These are phyloP conservation scores for Moesziomyces parantarcticus DNA, from an alignment of 1,284 basidiomycete genomes.

Conservation along the genomic window DNA sequence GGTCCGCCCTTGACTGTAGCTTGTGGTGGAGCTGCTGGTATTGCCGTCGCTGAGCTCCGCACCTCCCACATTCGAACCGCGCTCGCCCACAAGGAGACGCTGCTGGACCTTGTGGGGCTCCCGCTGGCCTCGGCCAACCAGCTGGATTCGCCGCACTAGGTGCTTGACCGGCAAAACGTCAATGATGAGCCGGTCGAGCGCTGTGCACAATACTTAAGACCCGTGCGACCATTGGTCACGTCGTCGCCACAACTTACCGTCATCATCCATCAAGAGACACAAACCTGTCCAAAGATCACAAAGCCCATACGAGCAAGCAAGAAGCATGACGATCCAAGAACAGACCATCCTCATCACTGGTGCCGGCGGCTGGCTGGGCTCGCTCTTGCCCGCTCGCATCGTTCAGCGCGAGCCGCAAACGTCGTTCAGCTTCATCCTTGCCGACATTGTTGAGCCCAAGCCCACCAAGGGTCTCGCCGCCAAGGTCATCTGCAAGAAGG, in stretches of 20 bases:
- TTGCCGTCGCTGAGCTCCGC: background rate
- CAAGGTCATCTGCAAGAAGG: constrained; percentile 16
- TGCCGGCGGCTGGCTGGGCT: constrained; percentile 37
- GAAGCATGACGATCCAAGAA: constrained; percentile 11
- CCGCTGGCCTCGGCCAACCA: too few relatives aligned
- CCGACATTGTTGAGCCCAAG: constrained; percentile 32
- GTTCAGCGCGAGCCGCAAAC: constrained; percentile 21
- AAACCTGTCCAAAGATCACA: too few relatives aligned
- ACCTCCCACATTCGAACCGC: background rate
- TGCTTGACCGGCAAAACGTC: background rate
- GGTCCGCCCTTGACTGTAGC: too few relatives aligned
- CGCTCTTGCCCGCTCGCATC: constrained; percentile 19
- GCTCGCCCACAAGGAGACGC: too few relatives aligned
- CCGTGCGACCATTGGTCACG: too few relatives aligned
- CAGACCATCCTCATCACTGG: constrained; percentile 44
- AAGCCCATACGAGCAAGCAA: background rate
- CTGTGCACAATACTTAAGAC: background rate
- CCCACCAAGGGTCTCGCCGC: constrained; percentile 10
- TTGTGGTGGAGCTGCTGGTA: too few relatives aligned
- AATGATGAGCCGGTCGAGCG: too few relatives aligned
- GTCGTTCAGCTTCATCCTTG: constrained; percentile 35
- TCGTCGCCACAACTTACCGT: background rate
- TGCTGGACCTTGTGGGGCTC: background rate
- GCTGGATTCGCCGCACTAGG: background rate
- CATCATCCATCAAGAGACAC: background rate